Evolutionary conservation across 306 rosid genomes (phyloP).

Genomic region (Citrullus amarus): DNA sequence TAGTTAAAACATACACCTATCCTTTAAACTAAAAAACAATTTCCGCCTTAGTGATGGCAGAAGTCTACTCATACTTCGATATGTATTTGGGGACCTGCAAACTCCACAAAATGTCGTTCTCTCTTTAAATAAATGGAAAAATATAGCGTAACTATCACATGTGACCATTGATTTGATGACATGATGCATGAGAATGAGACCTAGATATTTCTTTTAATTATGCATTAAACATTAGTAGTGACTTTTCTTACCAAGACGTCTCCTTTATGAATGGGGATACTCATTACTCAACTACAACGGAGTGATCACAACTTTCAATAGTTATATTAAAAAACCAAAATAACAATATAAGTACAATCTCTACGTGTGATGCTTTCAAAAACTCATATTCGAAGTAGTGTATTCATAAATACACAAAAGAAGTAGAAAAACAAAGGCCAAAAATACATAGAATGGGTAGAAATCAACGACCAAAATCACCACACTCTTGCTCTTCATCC

Average conservation of each 20-base stretch:
- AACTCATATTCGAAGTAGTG: background rate
- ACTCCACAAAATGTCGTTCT: too few relatives aligned
- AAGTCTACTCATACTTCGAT: too few relatives aligned
- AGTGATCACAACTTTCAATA: background rate
- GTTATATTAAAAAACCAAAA: background rate
- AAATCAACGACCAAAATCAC: conserved; percentile 4
- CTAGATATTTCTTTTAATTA: too few relatives aligned
- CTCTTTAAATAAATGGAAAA: too few relatives aligned
- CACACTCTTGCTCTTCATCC: background rate
- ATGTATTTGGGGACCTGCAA: too few relatives aligned
- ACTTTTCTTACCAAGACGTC: background rate
- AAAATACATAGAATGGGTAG: conserved; percentile 7
- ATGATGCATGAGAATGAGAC: too few relatives aligned
- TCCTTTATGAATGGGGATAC: background rate
- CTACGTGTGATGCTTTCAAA: background rate
- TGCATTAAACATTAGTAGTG: background rate
- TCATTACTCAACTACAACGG: background rate
- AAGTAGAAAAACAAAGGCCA: background rate
- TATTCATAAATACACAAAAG: background rate
- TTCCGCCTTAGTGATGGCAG: too few relatives aligned
- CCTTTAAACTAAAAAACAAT: too few relatives aligned
- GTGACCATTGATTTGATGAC: too few relatives aligned
- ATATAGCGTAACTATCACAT: too few relatives aligned
- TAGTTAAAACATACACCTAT: too few relatives aligned
- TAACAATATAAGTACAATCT: background rate